phyloP scores from a whole-genome alignment of 1,139 yeast species.

The Zhuliangozyma parablackwelliae region DNA sequence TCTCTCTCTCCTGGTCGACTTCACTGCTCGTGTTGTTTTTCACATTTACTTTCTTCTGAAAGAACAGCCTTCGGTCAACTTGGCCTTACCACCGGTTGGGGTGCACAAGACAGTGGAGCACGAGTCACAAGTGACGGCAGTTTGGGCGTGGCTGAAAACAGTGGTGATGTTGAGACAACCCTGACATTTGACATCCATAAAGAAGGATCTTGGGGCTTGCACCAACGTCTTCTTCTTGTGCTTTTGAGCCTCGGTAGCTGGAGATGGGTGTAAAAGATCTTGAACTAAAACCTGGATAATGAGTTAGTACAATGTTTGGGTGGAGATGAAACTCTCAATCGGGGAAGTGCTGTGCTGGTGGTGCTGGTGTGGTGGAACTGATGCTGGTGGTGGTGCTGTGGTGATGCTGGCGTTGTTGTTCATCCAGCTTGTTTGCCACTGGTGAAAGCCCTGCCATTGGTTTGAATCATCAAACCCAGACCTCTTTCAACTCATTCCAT shows the following conservation, averaged over 20 bases:
- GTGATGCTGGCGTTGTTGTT: no score
- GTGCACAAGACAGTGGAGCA: constrained; percentile 98
- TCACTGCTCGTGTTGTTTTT: constrained; percentile 1
- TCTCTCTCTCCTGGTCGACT: background rate
- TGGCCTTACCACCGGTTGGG: constrained; percentile 99
- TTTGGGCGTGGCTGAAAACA: constrained; percentile 99
- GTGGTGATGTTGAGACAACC: constrained; percentile 99
- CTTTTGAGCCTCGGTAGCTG: constrained; percentile 93
- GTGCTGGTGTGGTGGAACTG: no score
- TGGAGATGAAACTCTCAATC: no score
- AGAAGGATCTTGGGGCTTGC: constrained; percentile 96
- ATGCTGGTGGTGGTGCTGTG: no score
- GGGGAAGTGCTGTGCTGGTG: no score
- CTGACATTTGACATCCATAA: constrained; percentile 99
- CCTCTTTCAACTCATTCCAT: no score
- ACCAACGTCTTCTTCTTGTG: constrained; percentile 98
- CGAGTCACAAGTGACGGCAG: constrained; percentile 98
- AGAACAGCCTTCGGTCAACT: constrained; percentile 98
- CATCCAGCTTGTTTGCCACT: no score
- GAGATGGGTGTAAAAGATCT: constrained; percentile 95
- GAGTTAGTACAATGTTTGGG: no score
- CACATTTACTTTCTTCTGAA: constrained; percentile 91
- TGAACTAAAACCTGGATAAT: constrained; percentile 76
- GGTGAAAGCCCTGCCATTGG: no score
- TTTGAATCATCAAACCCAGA: no score